phyloP scores from a whole-genome alignment of 1,139 yeast genomes.

The Taiozyma sp. region DNA sequence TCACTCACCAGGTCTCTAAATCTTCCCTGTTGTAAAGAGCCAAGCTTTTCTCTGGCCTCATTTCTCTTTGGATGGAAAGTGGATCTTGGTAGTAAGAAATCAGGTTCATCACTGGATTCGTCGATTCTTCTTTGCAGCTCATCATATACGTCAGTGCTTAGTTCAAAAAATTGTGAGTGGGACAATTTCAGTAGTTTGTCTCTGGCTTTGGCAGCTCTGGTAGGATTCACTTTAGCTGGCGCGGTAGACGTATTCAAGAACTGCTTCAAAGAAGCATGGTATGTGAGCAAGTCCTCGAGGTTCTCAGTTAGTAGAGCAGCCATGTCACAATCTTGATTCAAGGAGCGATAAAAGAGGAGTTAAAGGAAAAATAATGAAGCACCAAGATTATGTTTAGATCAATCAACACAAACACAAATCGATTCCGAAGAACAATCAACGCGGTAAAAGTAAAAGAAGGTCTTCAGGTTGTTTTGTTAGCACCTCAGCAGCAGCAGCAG shows the following conservation, averaged over 20 bases:
- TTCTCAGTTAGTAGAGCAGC: conserved; percentile 4
- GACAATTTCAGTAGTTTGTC: conserved; percentile 79
- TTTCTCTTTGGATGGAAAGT: conserved; percentile 89
- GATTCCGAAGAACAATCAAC: too few species aligned
- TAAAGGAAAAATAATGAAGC: too few species aligned
- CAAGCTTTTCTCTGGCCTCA: conserved; percentile 90
- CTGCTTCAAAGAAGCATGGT: conserved; percentile 20
- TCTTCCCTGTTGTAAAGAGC: conserved; percentile 74
- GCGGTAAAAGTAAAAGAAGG: too few species aligned
- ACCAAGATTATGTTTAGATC: too few species aligned
- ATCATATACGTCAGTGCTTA: conserved; percentile 90
- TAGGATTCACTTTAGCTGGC: conserved; percentile 28
- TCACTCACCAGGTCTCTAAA: conserved; percentile 91
- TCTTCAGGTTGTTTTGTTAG: too few species aligned
- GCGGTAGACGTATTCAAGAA: conserved; percentile 19
- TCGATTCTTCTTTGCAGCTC: conserved; percentile 74
- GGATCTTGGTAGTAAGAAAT: conserved; percentile 61
- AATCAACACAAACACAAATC: too few species aligned
- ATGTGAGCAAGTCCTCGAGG: conserved; percentile 12
- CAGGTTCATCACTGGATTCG: conserved; percentile 46
- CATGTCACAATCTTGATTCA: neutral
- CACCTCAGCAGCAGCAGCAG: too few species aligned
- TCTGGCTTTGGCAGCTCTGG: conserved; percentile 72
- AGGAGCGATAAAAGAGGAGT: neutral
- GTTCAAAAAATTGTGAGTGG: conserved; percentile 79